These are phyloP conservation scores for Lophiotrema nucula DNA, from an alignment of 495 filamentous ascomycete genomes.

Conservation along the genomic window DNA sequence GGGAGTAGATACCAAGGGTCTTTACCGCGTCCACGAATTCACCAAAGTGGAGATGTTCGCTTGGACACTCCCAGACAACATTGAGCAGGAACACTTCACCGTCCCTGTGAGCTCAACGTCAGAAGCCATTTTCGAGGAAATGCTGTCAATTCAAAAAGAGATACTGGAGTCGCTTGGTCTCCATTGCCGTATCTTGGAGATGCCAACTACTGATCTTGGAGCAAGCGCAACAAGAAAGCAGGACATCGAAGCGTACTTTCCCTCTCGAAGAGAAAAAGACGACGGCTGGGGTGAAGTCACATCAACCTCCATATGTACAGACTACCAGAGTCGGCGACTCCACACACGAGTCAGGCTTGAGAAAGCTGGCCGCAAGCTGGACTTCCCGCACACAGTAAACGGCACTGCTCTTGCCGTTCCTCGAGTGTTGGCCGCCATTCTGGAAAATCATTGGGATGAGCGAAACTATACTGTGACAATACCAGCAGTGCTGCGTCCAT, in stretches of 20 bases:
- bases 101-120: slow-evolving; percentile 14
- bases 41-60: slow-evolving; percentile 97
- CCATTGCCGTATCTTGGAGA: slow-evolving; percentile 86
- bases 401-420: slow-evolving; percentile 92
- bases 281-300: slow-evolving; percentile 94
- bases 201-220: slow-evolving; percentile 85
- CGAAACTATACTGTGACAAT: slow-evolving; percentile 33
- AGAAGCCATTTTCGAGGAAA: slow-evolving; percentile 66
- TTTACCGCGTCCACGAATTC: slow-evolving; percentile 99
- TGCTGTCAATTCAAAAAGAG: slow-evolving; percentile 80
- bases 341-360: slow-evolving; percentile 64
- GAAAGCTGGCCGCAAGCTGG: slow-evolving; percentile 44
- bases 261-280: slow-evolving; percentile 68
- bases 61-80: slow-evolving; percentile 62
- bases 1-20: slow-evolving; percentile 85
- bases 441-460: slow-evolving; percentile 91
- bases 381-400: slow-evolving; percentile 77
- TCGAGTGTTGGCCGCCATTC: slow-evolving; percentile 79
- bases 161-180: slow-evolving; percentile 73
- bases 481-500: slow-evolving; percentile 32
- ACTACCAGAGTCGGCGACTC: slow-evolving; percentile 85
- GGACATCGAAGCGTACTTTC: slow-evolving; percentile 94
- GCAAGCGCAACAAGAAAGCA: slow-evolving; percentile 80
- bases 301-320: slow-evolving; percentile 84
- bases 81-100: slow-evolving; percentile 20